These are phyloP conservation scores for Apiospora pterosperma DNA, from an alignment of 2,329 filamentous ascomycete genomes.

Conservation along the genomic window DNA sequence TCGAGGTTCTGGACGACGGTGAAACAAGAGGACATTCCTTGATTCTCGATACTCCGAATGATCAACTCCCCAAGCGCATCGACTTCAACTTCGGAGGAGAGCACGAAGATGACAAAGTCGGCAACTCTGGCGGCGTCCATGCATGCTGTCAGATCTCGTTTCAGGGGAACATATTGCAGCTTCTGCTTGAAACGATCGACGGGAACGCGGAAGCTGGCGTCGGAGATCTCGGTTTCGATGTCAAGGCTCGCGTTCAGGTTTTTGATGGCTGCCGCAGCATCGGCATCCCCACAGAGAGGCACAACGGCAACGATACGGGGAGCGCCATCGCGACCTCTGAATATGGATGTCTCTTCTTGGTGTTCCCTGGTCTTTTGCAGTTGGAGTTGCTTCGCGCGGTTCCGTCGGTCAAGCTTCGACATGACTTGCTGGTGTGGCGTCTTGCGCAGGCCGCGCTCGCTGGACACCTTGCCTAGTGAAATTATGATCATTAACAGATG, in stretches of 20 bases:
- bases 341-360: conserved; percentile 74
- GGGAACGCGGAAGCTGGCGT: conserved; percentile 60
- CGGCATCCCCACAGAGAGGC: conserved; percentile 72
- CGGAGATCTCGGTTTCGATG: conserved; percentile 61
- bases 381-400: conserved; percentile 90
- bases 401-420: conserved; percentile 93
- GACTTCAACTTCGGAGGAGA: conserved; percentile 80
- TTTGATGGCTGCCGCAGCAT: conserved; percentile 63
- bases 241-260: conserved; percentile 78
- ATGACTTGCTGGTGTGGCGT: conserved; percentile 95
- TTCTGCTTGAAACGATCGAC: conserved; percentile 95
- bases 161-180: conserved; percentile 76
- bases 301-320: conserved; percentile 86
- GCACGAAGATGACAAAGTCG: conserved; percentile 84
- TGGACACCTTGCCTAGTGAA: conserved; percentile 67
- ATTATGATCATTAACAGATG: neutral
- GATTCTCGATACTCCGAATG: conserved; percentile 82
- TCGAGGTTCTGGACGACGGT: conserved; percentile 80
- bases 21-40: conserved; percentile 91
- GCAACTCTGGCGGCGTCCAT: conserved; percentile 84
- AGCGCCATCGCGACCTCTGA: conserved; percentile 81
- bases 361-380: conserved; percentile 81
- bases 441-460: conserved; percentile 72
- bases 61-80: conserved; percentile 83
- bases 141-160: conserved; percentile 70